Base-by-base conservation (phyloP, 306 rosid species). In the Gleditsia sinensis region DNA sequence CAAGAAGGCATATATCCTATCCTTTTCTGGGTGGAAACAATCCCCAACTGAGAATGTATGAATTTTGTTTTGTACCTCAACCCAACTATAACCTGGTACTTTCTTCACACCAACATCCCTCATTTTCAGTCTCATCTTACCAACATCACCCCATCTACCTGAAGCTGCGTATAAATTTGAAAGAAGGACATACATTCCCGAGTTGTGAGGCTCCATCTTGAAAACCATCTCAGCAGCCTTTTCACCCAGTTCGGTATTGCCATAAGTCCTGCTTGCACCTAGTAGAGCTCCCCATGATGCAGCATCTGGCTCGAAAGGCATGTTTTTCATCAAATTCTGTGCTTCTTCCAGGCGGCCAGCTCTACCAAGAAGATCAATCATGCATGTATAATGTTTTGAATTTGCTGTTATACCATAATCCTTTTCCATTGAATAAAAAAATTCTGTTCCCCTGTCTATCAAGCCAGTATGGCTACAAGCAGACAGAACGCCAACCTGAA, bases 121-220 rank as follows among this genome's bases (percentile, higher is more conserved):
- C 96, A 92, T 88, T 81, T 85, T 89, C 62, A 77, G 30, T 78
- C 97, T 83, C 91, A 92, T 92, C 68, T 85, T 85, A 30, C 86
- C 80, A 78, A 85, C 91, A 74, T 89, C 93, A 12, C 71, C 80
- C 97, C 97, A 92, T 83, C 97, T 92, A 16, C 96, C 93, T 0
- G 96, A 88, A 80, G 97, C 84, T 76, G 97, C 97, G 78, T 92
- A 89, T 85, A 92, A 80, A 75, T 92, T 92, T 82, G 93, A 92
- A 67, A 92, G 93, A 72, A 92, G 93, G 65, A 92, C 90, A 76
- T 92, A 92, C 96, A 88, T 92, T 62, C 96, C 97, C 10, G 97
- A 63, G 82, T 89, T 88, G 16, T 88, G 86, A 63, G 96, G 97
- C 78, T 89, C 96, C 93, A 92, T 86, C 85, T 87, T 82, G 37